These are phyloP conservation scores for Leccinum subspadiceum DNA, from an alignment of 1,284 basidiomycete genomes.

Conservation along the genomic window DNA sequence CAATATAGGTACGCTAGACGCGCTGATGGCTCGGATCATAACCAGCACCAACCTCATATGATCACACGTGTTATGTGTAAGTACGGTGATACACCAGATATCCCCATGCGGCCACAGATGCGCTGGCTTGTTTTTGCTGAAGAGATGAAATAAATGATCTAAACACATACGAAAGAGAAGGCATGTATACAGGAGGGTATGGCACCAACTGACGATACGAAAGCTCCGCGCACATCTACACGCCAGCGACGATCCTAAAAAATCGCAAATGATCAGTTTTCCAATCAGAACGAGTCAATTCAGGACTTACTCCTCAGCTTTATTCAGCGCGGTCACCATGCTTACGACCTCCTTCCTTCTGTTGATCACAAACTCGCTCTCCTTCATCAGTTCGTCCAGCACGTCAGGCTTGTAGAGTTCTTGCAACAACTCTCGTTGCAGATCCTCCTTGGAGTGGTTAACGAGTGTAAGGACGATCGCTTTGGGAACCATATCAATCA, in stretches of 20 bases:
- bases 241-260: constrained; percentile 33
- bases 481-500: constrained; percentile 99
- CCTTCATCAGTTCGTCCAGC: constrained; percentile 88
- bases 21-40: not conserved
- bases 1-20: not conserved
- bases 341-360: constrained; percentile 86
- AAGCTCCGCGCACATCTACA: constrained; percentile 23
- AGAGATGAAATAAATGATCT: constrained; percentile 16
- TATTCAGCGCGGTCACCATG: constrained; percentile 88
- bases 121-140: not conserved
- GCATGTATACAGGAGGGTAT: constrained; percentile 32
- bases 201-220: constrained; percentile 21
- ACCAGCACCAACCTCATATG: not conserved
- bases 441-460: constrained; percentile 87
- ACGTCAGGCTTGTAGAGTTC: constrained; percentile 92
- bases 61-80: not conserved
- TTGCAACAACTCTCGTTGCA: constrained; percentile 86
- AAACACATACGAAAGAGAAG: constrained; percentile 16
- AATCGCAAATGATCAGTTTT: constrained; percentile 10
- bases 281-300: not conserved
- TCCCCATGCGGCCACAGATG: not conserved
- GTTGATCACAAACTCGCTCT: constrained; percentile 82
- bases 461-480: constrained; percentile 95
- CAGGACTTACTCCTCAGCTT: constrained; percentile 81
- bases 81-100: not conserved